Percentiles rank a stretch among this genome's conserved stretches.
Conservation (phyloP, 2,329 filamentous ascomycete genomes). For the Endocalyx cinctus region DNA sequence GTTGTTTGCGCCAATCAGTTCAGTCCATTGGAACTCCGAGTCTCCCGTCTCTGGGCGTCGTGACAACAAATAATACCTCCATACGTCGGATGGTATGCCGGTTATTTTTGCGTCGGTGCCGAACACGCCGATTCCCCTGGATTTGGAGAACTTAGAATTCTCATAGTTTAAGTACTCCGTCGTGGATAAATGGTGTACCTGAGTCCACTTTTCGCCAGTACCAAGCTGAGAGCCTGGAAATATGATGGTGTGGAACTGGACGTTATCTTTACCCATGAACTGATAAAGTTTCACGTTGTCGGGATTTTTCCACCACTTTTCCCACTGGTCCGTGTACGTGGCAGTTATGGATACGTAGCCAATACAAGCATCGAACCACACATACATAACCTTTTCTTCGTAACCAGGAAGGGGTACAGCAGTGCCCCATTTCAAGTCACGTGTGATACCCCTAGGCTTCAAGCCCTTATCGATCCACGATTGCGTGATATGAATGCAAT, state of each 20-base stretch:
- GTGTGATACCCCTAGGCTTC: slow-evolving; percentile 81
- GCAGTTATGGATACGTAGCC: slow-evolving; percentile 74
- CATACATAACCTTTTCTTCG: slow-evolving; percentile 63
- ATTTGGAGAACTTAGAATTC: slow-evolving; percentile 71
- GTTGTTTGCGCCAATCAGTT: slow-evolving; percentile 71
- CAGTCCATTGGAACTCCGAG: slow-evolving; percentile 68
- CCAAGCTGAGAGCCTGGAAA: slow-evolving; percentile 70
- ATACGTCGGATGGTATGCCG: slow-evolving; percentile 65
- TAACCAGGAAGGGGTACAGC: slow-evolving; percentile 52
- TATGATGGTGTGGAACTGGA: slow-evolving; percentile 66
- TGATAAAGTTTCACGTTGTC: slow-evolving; percentile 70
- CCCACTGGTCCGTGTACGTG: slow-evolving; percentile 67
- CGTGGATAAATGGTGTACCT: slow-evolving; percentile 66
- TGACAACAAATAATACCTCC: slow-evolving; percentile 71
- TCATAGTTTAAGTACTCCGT: slow-evolving; percentile 71
- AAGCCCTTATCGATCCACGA: slow-evolving; percentile 81
- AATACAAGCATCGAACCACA: slow-evolving; percentile 77
- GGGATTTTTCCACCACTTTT: slow-evolving; percentile 72
- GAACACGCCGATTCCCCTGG: slow-evolving; percentile 68
- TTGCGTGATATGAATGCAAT: slow-evolving; percentile 71
- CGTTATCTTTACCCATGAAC: slow-evolving; percentile 78
- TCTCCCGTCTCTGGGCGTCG: slow-evolving; percentile 69
- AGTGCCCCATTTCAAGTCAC: slow-evolving; percentile 87
- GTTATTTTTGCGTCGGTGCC: slow-evolving; percentile 68
- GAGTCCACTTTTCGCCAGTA: slow-evolving; percentile 68